phyloP scores from a whole-genome alignment of 176 grass and related monocot genomes.

The Olyra latifolia region DNA sequence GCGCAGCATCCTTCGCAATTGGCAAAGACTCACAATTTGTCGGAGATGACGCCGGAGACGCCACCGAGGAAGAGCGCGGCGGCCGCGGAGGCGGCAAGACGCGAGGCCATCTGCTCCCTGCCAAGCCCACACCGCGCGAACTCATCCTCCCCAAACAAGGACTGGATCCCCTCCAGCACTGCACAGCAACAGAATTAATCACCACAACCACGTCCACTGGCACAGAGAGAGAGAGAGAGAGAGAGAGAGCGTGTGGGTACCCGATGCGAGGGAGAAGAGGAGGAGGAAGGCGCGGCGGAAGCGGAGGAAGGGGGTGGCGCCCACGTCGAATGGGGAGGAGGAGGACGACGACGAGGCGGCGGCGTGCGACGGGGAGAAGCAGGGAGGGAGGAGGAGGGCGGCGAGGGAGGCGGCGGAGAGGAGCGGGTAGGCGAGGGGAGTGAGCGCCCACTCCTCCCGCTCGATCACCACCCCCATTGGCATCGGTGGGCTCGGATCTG shows the following conservation, averaged over 20 bases:
- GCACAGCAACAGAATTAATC: conserved; percentile 17
- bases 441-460: conserved; percentile 72
- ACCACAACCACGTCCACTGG: not conserved
- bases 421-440: conserved; percentile 54
- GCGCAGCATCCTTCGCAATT: not conserved
- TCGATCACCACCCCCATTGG: conserved; percentile 83
- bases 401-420: conserved; percentile 58
- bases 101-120: conserved; percentile 62
- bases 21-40: conserved; percentile 61
- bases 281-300: conserved; percentile 77
- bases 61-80: conserved; percentile 56
- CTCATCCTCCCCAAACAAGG: conserved; percentile 79
- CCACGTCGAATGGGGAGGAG: conserved; percentile 56
- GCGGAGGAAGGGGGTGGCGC: conserved; percentile 46
- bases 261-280: conserved; percentile 77
- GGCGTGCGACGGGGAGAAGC: conserved; percentile 49
- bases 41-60: conserved; percentile 67
- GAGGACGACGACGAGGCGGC: not conserved
- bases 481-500: conserved; percentile 40
- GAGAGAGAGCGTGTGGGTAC: conserved; percentile 12
- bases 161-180: conserved; percentile 74
- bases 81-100: conserved; percentile 40
- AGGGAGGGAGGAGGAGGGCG: conserved; percentile 62
- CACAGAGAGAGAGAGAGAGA: not conserved
- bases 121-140: conserved; percentile 57